Percentiles rank a stretch among this genome's conserved stretches.
These are phyloP conservation scores for Chenopodium suecicum DNA, from an alignment of 148 eudicot species.

Conservation along the genomic window DNA sequence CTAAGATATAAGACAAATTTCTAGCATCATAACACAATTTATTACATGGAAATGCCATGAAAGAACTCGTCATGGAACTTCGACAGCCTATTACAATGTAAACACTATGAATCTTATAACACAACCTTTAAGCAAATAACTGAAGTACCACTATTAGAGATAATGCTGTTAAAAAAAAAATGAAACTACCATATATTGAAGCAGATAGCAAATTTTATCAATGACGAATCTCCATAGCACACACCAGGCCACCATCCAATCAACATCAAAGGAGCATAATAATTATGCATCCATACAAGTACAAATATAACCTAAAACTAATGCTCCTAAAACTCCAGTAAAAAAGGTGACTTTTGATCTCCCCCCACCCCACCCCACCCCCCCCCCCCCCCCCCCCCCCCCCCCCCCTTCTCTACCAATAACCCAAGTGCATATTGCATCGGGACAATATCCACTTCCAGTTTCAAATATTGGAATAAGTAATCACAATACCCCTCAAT, in stretches of 20 bases:
- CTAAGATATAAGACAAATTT: background rate
- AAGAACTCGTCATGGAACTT: background rate
- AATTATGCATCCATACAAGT: background rate
- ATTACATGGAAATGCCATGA: background rate
- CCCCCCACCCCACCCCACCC: background rate
- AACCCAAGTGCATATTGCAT: background rate
- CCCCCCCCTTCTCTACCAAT: too few relatives aligned
- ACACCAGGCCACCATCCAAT: background rate
- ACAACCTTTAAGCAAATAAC: background rate
- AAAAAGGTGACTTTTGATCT: background rate
- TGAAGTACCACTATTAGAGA: background rate
- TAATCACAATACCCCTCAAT: background rate
- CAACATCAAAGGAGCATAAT: background rate
- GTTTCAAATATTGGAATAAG: background rate
- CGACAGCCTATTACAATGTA: background rate
- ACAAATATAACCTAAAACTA: background rate
- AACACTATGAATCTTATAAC: background rate
- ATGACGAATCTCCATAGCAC: background rate
- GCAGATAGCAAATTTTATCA: background rate
- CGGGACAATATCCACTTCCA: background rate
- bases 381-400: too few relatives aligned
- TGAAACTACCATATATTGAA: background rate
- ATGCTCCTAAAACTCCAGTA: background rate
- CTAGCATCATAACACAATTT: background rate
- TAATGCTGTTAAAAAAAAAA: background rate